Percentiles rank a stretch among this genome's conserved stretches.
These are phyloP conservation scores for Oryza rufipogon DNA, from an alignment of 176 grass and related monocot genomes.

Conservation along the genomic window DNA sequence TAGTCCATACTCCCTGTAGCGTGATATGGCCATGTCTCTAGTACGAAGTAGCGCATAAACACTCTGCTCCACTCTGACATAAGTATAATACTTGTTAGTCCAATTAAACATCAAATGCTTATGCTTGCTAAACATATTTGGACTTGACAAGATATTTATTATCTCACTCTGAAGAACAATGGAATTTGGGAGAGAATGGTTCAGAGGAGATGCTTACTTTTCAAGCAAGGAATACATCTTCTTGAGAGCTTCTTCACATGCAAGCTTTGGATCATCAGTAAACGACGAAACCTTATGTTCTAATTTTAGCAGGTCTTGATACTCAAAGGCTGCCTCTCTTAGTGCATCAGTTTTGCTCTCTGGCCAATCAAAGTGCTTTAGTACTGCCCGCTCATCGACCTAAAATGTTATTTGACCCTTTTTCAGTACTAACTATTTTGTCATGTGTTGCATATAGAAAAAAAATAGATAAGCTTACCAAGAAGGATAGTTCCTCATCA, in stretches of 20 bases:
- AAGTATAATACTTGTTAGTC: neutral
- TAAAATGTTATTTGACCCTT: constrained; percentile 38
- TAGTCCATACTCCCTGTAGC: constrained; percentile 88
- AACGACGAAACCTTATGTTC: constrained; percentile 73
- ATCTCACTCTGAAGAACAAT: constrained; percentile 1
- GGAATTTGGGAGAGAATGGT: constrained; percentile 3
- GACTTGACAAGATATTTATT: neutral
- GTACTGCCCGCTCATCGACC: constrained; percentile 92
- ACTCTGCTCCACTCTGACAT: constrained; percentile 80
- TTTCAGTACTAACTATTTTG: neutral
- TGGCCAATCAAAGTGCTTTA: constrained; percentile 98
- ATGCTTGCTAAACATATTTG: neutral
- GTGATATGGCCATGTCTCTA: constrained; percentile 83
- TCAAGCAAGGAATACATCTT: constrained; percentile 97
- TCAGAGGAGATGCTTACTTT: constrained; percentile 63
- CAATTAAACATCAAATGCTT: neutral
- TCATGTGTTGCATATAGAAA: neutral
- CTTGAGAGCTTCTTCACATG: constrained; percentile 87
- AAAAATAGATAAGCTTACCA: constrained; percentile 46
- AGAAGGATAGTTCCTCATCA: constrained; percentile 94
- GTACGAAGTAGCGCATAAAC: constrained; percentile 90
- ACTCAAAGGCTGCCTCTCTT: constrained; percentile 79
- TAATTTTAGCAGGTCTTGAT: constrained; percentile 79
- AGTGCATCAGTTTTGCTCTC: constrained; percentile 93
- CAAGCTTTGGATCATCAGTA: constrained; percentile 61